phyloP scores from a whole-genome alignment of 2,329 filamentous ascomycete species.

The Venturia nashicola region DNA sequence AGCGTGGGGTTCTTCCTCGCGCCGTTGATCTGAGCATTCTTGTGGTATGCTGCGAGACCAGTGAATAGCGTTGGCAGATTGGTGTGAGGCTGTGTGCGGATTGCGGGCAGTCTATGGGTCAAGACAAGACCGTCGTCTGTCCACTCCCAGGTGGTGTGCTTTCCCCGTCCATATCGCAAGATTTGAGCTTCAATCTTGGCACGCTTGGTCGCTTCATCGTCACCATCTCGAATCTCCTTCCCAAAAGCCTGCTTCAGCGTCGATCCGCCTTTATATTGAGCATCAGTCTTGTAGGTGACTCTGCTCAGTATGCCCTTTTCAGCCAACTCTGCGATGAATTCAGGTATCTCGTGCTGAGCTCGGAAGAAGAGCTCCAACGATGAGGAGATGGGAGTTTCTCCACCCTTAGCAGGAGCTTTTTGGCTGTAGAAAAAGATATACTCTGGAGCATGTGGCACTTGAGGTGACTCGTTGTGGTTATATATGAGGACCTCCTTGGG shows the following conservation, averaged over 20 bases:
- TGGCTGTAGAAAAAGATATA: conserved; percentile 40
- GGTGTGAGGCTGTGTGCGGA: conserved; percentile 35
- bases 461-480: conserved; percentile 39
- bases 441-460: conserved; percentile 39
- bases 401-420: conserved; percentile 22
- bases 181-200: conserved; percentile 39
- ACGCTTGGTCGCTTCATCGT: conserved; percentile 28
- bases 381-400: conserved; percentile 36
- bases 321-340: conserved; percentile 31
- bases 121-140: conserved; percentile 28
- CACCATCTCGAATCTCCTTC: conserved; percentile 32
- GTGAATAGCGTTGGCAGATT: conserved; percentile 36
- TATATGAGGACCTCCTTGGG: conserved; percentile 37
- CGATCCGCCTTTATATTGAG: conserved; percentile 34
- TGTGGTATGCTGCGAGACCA: conserved; percentile 33
- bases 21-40: conserved; percentile 18
- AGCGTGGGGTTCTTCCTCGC: conserved; percentile 23
- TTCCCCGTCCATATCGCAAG: conserved; percentile 31
- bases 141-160: conserved; percentile 38
- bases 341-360: conserved; percentile 33
- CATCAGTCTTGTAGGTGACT: conserved; percentile 30
- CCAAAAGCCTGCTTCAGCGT: conserved; percentile 36
- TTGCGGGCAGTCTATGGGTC: conserved; percentile 33
- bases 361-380: conserved; percentile 35
- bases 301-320: conserved; percentile 33